Conservation (phyloP, 116 monocot species). For the Phalaenopsis hybrid region DNA sequence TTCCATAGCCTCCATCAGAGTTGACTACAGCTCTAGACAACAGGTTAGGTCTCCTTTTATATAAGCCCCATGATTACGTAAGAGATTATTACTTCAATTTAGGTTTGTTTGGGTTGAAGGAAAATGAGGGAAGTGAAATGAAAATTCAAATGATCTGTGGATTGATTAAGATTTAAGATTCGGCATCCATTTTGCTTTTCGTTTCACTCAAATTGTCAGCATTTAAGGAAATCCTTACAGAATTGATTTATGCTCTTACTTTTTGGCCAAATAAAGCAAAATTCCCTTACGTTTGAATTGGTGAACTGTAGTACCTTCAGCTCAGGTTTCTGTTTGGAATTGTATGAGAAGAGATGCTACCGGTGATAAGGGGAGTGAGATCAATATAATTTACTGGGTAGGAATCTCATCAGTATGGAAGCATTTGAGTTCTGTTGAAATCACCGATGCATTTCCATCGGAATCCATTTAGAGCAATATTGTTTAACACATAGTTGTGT, state of each 20-base stretch:
- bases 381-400: neutral
- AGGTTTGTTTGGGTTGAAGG: too few relatives aligned
- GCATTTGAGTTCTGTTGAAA: neutral
- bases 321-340: too few relatives aligned
- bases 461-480: neutral
- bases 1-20: slow-evolving; percentile 75
- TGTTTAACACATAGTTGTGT: neutral
- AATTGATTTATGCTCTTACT: neutral
- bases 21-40: slow-evolving; percentile 84
- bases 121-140: too few relatives aligned
- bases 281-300: too few relatives aligned
- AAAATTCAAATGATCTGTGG: too few relatives aligned
- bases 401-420: neutral
- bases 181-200: too few relatives aligned
- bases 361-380: neutral
- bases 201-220: too few relatives aligned
- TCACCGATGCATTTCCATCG: neutral
- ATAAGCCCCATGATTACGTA: neutral
- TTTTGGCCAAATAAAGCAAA: too few relatives aligned
- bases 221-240: neutral
- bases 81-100: too few relatives aligned
- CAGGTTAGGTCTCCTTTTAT: slow-evolving; percentile 36
- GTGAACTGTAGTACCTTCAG: too few relatives aligned
- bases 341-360: too few relatives aligned
- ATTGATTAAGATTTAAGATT: too few relatives aligned